A percentile compares a stretch with the other conserved stretches of the same genome.
These are phyloP conservation scores for Pelargonium nanum DNA, from an alignment of 345 rosid genomes.

Conservation along the genomic window DNA sequence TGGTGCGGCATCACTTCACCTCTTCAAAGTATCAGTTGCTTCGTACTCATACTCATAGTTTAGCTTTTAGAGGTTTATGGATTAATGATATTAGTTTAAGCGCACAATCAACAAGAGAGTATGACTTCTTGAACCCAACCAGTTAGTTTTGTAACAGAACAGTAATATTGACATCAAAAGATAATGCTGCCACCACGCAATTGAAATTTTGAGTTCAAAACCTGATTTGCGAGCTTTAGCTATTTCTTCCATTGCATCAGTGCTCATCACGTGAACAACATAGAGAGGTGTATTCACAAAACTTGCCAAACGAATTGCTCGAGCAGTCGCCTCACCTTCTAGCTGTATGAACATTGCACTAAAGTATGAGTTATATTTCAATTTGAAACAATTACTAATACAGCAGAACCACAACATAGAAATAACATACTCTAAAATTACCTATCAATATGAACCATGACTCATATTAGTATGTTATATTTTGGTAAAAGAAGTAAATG, in stretches of 20 bases:
- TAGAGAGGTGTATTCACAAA: slow-evolving; percentile 92
- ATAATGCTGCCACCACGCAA: not conserved
- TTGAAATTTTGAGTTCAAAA: slow-evolving; percentile 9
- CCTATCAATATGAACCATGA: not conserved
- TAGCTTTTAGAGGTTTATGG: not conserved
- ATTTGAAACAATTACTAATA: too few species aligned
- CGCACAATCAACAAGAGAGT: not conserved
- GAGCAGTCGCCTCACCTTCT: slow-evolving; percentile 93
- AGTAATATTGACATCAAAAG: not conserved
- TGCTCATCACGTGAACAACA: slow-evolving; percentile 98
- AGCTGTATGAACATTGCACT: slow-evolving; percentile 35
- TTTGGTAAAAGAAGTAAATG: too few species aligned
- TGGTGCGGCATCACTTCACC: not conserved
- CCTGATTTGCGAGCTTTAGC: slow-evolving; percentile 92
- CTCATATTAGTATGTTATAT: not conserved
- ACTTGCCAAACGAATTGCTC: slow-evolving; percentile 81
- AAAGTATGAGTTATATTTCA: not conserved
- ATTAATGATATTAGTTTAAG: not conserved
- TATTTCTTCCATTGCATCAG: slow-evolving; percentile 96
- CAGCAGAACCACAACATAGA: not conserved
- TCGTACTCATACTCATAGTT: not conserved
- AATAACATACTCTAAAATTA: too few species aligned
- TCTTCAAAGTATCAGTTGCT: not conserved
- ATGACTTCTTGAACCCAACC: not conserved
- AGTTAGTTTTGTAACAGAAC: not conserved